phyloP scores from a whole-genome alignment of 768 basidiomycete genomes.

The Lactarius sp. region DNA sequence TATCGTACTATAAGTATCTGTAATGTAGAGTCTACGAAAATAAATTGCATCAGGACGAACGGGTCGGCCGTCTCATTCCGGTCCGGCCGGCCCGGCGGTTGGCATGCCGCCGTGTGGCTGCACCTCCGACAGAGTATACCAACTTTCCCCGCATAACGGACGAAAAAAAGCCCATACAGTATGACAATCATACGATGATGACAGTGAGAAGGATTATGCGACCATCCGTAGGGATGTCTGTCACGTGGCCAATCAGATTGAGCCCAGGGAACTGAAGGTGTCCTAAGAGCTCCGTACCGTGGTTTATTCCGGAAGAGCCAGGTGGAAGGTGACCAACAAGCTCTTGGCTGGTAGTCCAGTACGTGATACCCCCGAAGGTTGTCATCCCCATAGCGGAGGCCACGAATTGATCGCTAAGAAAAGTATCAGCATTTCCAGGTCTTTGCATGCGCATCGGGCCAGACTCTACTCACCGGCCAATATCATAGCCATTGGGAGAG shows the following conservation, averaged over 20 bases:
- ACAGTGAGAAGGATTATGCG: constrained; percentile 49
- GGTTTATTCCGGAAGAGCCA: constrained; percentile 46
- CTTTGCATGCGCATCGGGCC: neutral
- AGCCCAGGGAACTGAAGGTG: neutral
- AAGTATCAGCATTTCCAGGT: neutral
- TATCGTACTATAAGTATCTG: no score
- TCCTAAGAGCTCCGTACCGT: constrained; percentile 33
- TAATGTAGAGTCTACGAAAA: no score
- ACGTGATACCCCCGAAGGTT: constrained; percentile 41
- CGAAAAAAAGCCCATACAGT: no score
- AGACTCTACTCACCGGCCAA: constrained; percentile 38
- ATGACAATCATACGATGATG: constrained; percentile 19
- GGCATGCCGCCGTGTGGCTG: no score
- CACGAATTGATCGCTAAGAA: constrained; percentile 38
- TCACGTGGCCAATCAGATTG: constrained; percentile 27
- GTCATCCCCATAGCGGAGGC: constrained; percentile 36
- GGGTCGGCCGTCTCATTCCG: no score
- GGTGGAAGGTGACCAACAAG: constrained; percentile 47
- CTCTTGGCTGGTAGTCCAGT: constrained; percentile 41
- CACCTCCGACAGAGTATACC: no score
- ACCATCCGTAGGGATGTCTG: constrained; percentile 59
- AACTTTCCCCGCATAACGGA: no score
- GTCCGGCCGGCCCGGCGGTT: no score
- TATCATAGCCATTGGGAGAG: constrained; percentile 45
- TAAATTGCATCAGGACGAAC: no score